Conservation (phyloP, 805 yeast species). For the Hanseniaspora pseudoguilliermondii region DNA sequence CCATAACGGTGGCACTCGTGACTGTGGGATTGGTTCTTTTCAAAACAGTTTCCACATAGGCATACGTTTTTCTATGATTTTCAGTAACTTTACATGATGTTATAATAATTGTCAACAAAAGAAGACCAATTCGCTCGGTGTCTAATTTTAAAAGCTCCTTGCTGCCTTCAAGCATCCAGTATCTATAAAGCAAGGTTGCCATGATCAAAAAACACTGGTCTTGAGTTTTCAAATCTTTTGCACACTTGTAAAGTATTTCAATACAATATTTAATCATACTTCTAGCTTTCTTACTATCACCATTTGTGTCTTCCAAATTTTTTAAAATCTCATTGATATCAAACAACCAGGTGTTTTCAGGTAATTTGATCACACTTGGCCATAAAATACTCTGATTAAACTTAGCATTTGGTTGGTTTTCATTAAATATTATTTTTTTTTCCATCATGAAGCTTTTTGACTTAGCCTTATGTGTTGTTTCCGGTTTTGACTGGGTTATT, state of each 20-base stretch:
- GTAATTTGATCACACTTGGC: slow-evolving; percentile 27
- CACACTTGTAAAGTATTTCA: slow-evolving; percentile 27
- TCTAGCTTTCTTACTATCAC: slow-evolving; percentile 19
- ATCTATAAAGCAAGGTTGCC: slow-evolving; percentile 26
- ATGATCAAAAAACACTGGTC: slow-evolving; percentile 29
- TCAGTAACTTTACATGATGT: slow-evolving; percentile 29
- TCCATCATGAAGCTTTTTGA: not conserved
- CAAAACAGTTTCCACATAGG: slow-evolving; percentile 27
- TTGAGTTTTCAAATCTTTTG: slow-evolving; percentile 24
- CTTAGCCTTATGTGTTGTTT: not conserved
- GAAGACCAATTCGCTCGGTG: slow-evolving; percentile 23
- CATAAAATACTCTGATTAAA: slow-evolving; percentile 24
- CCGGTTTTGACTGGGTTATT: not conserved
- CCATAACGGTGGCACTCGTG: slow-evolving; percentile 22
- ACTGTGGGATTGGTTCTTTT: slow-evolving; percentile 16
- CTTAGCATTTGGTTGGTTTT: slow-evolving; percentile 9
- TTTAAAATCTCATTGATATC: slow-evolving; percentile 24
- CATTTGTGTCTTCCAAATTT: slow-evolving; percentile 20
- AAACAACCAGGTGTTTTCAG: slow-evolving; percentile 25
- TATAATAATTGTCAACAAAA: slow-evolving; percentile 26
- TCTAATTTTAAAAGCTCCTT: slow-evolving; percentile 18
- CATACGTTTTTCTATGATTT: slow-evolving; percentile 28
- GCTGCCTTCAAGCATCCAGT: slow-evolving; percentile 24
- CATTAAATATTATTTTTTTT: slow-evolving; percentile 9
- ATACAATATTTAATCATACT: slow-evolving; percentile 26